phyloP scores from a whole-genome alignment of 2,329 filamentous ascomycete genomes.

The Fusarium pseudocircinatum region DNA sequence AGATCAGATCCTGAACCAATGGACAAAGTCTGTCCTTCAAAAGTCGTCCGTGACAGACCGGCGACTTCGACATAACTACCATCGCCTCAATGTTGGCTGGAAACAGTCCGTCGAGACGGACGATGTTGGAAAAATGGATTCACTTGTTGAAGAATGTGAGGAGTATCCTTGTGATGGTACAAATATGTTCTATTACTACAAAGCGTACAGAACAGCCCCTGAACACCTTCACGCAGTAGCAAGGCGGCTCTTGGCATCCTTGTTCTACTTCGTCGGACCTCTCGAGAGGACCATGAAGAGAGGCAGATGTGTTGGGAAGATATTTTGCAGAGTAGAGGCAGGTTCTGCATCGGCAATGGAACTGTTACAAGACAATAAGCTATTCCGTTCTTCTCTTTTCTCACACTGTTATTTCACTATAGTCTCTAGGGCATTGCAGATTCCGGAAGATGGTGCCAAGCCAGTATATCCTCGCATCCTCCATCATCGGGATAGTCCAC shows the following conservation, averaged over 20 bases:
- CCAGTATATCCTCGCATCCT: not conserved
- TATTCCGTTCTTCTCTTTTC: no score
- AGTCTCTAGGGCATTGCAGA: no score
- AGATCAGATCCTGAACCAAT: no score
- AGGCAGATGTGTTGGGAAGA: accelerated
- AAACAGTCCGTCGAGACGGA: conserved; percentile 1
- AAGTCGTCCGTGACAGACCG: no score
- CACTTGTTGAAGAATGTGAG: not conserved
- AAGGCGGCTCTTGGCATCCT: not conserved
- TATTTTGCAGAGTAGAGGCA: not conserved
- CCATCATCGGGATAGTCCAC: not conserved
- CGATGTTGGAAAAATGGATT: not conserved
- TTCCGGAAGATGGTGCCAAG: not conserved
- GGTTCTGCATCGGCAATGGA: not conserved
- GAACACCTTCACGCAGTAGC: conserved; percentile 4
- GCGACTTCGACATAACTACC: not conserved
- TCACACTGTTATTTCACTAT: no score
- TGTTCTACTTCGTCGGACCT: conserved; percentile 16
- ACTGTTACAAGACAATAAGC: not conserved
- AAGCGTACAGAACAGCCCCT: not conserved
- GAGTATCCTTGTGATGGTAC: not conserved
- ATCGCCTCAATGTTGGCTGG: conserved; percentile 14
- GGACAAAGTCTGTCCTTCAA: no score
- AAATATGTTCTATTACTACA: not conserved
- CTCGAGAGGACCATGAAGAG: not conserved